Base-by-base conservation (phyloP, 257 asterid genomes). In the Cruciata laevipes region DNA sequence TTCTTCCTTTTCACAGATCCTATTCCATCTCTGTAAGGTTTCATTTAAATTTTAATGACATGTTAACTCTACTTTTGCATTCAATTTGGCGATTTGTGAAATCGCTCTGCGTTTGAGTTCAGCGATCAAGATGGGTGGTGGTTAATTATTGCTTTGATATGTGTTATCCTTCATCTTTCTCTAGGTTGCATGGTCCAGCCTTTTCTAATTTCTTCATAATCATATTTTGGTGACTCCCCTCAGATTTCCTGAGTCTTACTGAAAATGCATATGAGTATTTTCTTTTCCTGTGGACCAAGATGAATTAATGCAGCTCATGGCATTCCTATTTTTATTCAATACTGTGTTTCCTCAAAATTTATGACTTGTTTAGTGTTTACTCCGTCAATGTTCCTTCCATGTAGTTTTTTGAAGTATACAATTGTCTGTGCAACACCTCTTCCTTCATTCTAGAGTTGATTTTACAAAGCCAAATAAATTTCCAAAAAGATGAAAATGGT, bases 1-100 rank as follows among this genome's bases (percentile, higher is more conserved):
- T 85, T 66, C 88, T 82, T 82, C 71, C 20, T 49, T 71, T 68
- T 66, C 72, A 76, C 75, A 81, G 32, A 76, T 75, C 81, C 83
- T 66, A 79, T 79, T 75, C 84, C 69, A 73, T 75, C 78, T 72
- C 40, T 77, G 87, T 84, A 84, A 84, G 87, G 74, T 81, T 83
- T 74, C 79, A 1, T 27, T 27, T 37, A 37, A 37, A 10, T 71
- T 75, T 71, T 75, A 4, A 78, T 61, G 44, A 32, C 61, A 69
- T 77, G 72, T 61, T 55, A 62, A 30, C 55, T 1, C 27, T 18
- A 20, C 32, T 13, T 58, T 55, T 55, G 53, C 67, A 18, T 78
- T 63, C 42, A 31, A 20, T 23, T 44, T 56, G 31, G 13, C 14
- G 61, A 24, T 24, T 52, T 49, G 73, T 66, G 63, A 23, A 53